phyloP scores from a whole-genome alignment of 495 filamentous ascomycete genomes.

The Talaromyces wortmannii region DNA sequence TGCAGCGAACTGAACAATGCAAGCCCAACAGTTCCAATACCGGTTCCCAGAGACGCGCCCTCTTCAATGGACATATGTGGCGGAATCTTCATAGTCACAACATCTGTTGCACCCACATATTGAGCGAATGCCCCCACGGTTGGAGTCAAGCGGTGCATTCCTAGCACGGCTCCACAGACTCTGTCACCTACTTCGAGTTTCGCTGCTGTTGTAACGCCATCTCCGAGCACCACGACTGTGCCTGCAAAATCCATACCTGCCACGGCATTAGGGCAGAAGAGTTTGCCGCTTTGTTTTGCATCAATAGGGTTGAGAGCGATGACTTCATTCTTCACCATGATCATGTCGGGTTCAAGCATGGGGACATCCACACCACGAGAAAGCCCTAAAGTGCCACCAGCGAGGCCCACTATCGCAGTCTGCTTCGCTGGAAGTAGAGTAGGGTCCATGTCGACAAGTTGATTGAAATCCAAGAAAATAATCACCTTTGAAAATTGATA shows the following conservation, averaged over 20 bases:
- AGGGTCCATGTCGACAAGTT: too few species aligned
- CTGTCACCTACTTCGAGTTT: slow-evolving; percentile 11
- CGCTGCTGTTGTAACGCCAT: not conserved
- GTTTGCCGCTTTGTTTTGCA: slow-evolving; percentile 11
- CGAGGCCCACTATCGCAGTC: not conserved
- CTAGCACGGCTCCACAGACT: slow-evolving; percentile 15
- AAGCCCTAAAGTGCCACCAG: not conserved
- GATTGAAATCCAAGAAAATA: too few species aligned
- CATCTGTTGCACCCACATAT: slow-evolving; percentile 10
- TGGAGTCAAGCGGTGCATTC: slow-evolving; percentile 8
- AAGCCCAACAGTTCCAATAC: slow-evolving; percentile 3
- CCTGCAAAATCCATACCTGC: slow-evolving; percentile 9
- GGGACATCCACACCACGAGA: slow-evolving; percentile 6
- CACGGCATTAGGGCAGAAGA: slow-evolving; percentile 9
- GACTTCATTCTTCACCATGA: slow-evolving; percentile 13
- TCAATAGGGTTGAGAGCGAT: slow-evolving; percentile 13
- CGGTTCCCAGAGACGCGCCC: slow-evolving; percentile 14
- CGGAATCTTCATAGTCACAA: slow-evolving; percentile 10
- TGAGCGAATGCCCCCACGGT: slow-evolving; percentile 19
- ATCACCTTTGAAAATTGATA: too few species aligned
- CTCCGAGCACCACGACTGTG: slow-evolving; percentile 7
- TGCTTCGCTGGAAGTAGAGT: too few species aligned
- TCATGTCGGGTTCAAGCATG: slow-evolving; percentile 4
- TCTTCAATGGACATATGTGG: slow-evolving; percentile 7
- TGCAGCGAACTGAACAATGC: slow-evolving; percentile 7